These are phyloP conservation scores for Trichoderma simmonsii DNA, from an alignment of 2,329 filamentous ascomycete species.

Conservation along the genomic window DNA sequence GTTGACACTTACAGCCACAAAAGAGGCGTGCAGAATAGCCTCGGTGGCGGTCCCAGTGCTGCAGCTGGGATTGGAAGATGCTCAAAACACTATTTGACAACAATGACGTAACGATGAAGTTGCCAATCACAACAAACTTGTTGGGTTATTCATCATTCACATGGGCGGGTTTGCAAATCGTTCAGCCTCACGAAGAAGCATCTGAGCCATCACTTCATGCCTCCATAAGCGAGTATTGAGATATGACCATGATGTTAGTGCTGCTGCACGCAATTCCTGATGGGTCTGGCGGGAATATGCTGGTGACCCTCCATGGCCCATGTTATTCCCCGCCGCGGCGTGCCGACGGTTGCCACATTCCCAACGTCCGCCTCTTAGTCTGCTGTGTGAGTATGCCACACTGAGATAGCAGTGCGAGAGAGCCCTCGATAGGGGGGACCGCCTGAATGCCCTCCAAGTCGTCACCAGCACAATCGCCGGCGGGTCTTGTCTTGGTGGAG, in stretches of 20 bases:
- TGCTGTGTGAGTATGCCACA: background rate
- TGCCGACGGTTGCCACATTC: background rate
- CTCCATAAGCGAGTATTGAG: background rate
- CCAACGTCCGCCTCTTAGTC: background rate
- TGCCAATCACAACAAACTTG: background rate
- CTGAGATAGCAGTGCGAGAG: background rate
- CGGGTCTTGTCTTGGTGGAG: background rate
- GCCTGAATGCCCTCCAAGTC: background rate
- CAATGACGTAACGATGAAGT: conserved; percentile 1
- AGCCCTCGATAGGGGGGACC: background rate
- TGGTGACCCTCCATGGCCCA: background rate
- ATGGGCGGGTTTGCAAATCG: background rate
- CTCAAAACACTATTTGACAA: background rate
- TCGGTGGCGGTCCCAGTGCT: background rate
- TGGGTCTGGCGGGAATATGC: background rate
- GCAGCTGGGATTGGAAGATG: background rate
- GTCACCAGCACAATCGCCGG: background rate
- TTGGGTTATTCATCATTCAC: background rate
- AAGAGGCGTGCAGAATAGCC: background rate
- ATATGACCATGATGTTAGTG: background rate
- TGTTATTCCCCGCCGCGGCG: background rate
- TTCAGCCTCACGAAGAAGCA: background rate
- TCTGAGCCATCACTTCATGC: background rate
- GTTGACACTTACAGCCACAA: background rate
- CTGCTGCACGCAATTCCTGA: background rate